Percentiles rank a stretch among this genome's conserved stretches.
Conservation (phyloP, 2,329 filamentous ascomycete genomes). For the Pseudogymnoascus sp. region DNA sequence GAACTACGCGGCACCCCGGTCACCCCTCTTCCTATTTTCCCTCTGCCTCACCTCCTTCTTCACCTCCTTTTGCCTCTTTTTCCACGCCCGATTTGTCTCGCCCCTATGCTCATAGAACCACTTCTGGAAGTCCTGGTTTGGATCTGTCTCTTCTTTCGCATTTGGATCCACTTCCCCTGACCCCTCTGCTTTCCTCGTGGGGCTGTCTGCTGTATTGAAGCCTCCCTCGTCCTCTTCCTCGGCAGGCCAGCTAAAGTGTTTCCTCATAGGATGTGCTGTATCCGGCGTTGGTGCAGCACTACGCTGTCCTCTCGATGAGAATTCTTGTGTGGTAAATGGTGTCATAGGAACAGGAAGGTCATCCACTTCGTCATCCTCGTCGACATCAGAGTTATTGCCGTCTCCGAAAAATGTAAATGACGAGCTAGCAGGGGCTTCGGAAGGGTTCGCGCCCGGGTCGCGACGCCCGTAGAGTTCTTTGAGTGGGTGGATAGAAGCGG, state of each 20-base stretch:
- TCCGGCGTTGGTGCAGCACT: constrained; percentile 94
- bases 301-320: constrained; percentile 65
- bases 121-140: constrained; percentile 50
- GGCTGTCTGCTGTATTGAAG: constrained; percentile 31
- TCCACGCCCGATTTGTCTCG: constrained; percentile 59
- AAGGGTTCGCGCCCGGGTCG: constrained; percentile 36
- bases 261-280: constrained; percentile 67
- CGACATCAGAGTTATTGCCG: constrained; percentile 40
- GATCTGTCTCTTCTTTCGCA: constrained; percentile 20
- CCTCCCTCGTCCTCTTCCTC: constrained; percentile 39
- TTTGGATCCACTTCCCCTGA: constrained; percentile 19
- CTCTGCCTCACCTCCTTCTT: constrained; percentile 60
- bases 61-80: constrained; percentile 53
- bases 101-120: constrained; percentile 63
- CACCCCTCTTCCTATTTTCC: constrained; percentile 51
- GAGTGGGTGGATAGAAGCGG: constrained; percentile 65
- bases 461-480: constrained; percentile 85
- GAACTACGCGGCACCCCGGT: constrained; percentile 10
- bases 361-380: constrained; percentile 39
- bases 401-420: constrained; percentile 72
- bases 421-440: constrained; percentile 41
- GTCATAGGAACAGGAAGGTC: constrained; percentile 56
- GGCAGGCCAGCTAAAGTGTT: constrained; percentile 51
- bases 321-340: constrained; percentile 72
- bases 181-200: constrained; percentile 19